Percentiles rank a stretch among this genome's conserved stretches.
phyloP scores from a whole-genome alignment of 805 yeast species.

The Myxozyma geophila region DNA sequence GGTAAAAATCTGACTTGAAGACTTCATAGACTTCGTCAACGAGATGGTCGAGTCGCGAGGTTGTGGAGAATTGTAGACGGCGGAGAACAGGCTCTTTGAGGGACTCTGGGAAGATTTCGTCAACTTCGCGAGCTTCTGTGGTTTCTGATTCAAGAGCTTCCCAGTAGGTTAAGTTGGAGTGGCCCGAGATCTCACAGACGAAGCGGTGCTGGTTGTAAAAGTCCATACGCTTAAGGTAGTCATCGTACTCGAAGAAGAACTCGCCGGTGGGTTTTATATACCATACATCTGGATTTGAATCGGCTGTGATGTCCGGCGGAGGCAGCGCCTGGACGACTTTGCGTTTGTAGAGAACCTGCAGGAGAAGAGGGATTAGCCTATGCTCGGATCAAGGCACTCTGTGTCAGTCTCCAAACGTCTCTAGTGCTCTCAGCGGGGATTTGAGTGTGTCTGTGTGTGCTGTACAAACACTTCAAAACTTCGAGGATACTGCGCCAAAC shows the following conservation, averaged over 20 bases:
- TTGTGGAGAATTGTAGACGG: slow-evolving; percentile 77
- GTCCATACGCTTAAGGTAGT: slow-evolving; percentile 59
- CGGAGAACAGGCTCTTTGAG: slow-evolving; percentile 90
- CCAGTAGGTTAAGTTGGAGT: slow-evolving; percentile 85
- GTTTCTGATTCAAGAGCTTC: slow-evolving; percentile 80
- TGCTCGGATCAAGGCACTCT: not conserved
- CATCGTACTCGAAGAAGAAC: slow-evolving; percentile 80
- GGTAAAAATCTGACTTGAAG: slow-evolving; percentile 83
- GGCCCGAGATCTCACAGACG: slow-evolving; percentile 95
- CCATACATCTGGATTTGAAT: slow-evolving; percentile 62
- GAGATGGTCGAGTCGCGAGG: slow-evolving; percentile 79
- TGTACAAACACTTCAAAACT: no score
- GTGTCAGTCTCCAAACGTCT: not conserved
- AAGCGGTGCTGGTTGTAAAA: slow-evolving; percentile 63
- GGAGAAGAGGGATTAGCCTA: not conserved
- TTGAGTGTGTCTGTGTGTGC: no score
- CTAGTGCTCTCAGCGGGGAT: no score
- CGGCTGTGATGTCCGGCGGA: slow-evolving; percentile 36
- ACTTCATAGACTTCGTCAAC: slow-evolving; percentile 82
- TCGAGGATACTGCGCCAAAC: no score
- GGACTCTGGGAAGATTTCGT: slow-evolving; percentile 84
- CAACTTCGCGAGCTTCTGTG: slow-evolving; percentile 54
- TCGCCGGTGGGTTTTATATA: slow-evolving; percentile 82
- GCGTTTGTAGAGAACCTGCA: slow-evolving; percentile 48
- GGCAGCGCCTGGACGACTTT: slow-evolving; percentile 41